Evolutionary conservation across 768 basidiomycete species (phyloP).

Genomic region (Naematelia aurantialba): DNA sequence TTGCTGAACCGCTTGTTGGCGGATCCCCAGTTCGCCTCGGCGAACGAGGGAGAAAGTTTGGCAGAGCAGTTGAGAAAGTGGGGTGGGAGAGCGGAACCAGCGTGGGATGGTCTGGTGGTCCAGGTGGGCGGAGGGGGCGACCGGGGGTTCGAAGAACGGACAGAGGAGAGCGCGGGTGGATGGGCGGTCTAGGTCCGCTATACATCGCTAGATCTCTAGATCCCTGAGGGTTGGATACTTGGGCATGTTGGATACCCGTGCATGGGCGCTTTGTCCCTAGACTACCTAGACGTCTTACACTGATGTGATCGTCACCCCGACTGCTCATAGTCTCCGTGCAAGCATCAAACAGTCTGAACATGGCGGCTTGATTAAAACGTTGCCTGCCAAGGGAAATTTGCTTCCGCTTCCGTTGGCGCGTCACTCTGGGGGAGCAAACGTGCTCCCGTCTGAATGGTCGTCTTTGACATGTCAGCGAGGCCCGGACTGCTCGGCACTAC

Average conservation of each 20-base stretch:
- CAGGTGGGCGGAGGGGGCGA: constrained; percentile 47
- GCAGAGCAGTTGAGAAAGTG: constrained; percentile 56
- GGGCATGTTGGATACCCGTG: too few species aligned
- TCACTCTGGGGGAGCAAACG: background rate
- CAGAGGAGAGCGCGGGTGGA: constrained; percentile 5
- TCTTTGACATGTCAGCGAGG: too few species aligned
- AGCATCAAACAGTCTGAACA: too few species aligned
- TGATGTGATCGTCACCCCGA: too few species aligned
- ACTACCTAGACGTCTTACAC: too few species aligned
- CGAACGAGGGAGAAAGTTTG: constrained; percentile 52
- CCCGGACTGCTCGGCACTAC: too few species aligned
- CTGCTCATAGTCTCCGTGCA: too few species aligned
- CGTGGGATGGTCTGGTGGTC: constrained; percentile 69
- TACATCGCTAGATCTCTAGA: too few species aligned
- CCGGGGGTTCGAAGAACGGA: constrained; percentile 12
- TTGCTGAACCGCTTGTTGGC: constrained; percentile 57
- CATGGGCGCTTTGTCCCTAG: too few species aligned
- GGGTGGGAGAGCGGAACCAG: constrained; percentile 59
- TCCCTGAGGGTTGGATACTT: too few species aligned
- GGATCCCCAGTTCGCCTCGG: constrained; percentile 52
- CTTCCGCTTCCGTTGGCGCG: background rate
- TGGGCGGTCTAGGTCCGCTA: background rate
- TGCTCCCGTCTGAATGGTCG: too few species aligned
- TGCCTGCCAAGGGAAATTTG: background rate
- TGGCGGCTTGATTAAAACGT: too few species aligned